Conservation (phyloP, 352 stramenopile genomes). For the Phytophthora vignae region DNA sequence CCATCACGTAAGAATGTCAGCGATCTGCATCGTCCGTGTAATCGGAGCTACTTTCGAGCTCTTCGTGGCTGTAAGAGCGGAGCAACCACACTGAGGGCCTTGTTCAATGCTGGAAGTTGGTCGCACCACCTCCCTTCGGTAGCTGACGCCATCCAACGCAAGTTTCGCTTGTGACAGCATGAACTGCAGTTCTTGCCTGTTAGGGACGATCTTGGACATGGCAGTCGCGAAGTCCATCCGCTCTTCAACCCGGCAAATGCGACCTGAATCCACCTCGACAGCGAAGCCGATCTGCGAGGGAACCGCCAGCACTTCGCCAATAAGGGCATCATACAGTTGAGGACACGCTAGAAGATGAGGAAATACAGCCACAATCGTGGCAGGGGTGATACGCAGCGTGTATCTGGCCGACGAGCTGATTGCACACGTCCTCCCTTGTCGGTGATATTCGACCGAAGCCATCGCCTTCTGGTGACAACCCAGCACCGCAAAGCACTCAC, state of each 20-base stretch:
- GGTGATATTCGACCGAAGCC: constrained; percentile 1
- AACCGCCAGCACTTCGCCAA: constrained; percentile 7
- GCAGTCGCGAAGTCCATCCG: constrained; percentile 10
- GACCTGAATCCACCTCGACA: not conserved
- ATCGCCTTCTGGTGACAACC: constrained; percentile 8
- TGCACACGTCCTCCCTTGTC: not conserved
- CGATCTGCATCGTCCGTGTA: constrained; percentile 1
- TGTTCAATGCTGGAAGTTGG: not conserved
- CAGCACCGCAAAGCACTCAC: constrained; percentile 8
- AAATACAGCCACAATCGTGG: not conserved
- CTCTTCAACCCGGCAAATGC: constrained; percentile 17
- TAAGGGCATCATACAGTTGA: not conserved
- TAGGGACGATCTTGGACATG: not conserved
- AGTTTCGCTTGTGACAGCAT: constrained; percentile 11
- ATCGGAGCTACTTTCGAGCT: not conserved
- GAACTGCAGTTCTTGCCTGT: not conserved
- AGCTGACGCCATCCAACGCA: constrained; percentile 3
- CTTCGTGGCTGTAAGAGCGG: not conserved
- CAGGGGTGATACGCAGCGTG: constrained; percentile 3
- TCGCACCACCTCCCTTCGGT: not conserved
- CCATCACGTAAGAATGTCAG: not conserved
- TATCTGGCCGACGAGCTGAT: constrained; percentile 3
- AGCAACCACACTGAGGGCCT: not conserved
- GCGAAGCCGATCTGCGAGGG: constrained; percentile 14
- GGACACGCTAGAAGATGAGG: not conserved